Percentiles rank a stretch among this genome's conserved stretches.
Evolutionary conservation across 176 grass and related monocot species (phyloP).

Genomic region (Tuctoria greenei): DNA sequence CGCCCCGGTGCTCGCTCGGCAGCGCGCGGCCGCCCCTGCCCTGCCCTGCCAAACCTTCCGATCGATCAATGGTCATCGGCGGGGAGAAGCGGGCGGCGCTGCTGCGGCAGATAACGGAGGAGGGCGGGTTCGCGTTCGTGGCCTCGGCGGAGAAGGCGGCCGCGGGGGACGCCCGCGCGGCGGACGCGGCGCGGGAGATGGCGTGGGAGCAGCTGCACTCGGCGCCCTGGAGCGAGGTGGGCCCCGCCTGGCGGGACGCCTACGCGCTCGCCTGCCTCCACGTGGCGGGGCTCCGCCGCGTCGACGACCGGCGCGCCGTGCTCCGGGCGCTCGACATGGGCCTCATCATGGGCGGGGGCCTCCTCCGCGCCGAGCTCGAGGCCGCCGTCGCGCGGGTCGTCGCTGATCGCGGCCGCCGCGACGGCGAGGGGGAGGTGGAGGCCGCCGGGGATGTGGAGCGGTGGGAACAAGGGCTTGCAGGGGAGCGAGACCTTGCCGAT

Average conservation of each 20-base stretch:
- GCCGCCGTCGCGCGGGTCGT: slow-evolving; percentile 46
- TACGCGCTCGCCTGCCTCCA: slow-evolving; percentile 89
- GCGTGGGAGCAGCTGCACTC: slow-evolving; percentile 98
- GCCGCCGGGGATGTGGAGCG: slow-evolving; percentile 4
- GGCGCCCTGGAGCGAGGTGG: slow-evolving; percentile 67
- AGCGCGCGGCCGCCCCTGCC: background rate
- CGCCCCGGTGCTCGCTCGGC: background rate
- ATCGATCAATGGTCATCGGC: slow-evolving; percentile 30
- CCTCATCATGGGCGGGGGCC: slow-evolving; percentile 82
- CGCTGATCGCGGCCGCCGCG: background rate
- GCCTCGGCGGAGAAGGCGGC: slow-evolving; percentile 82
- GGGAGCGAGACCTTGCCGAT: slow-evolving; percentile 53
- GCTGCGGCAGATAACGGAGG: slow-evolving; percentile 75
- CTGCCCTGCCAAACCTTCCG: too few relatives aligned
- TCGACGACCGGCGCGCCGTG: slow-evolving; percentile 47
- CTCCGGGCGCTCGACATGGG: slow-evolving; percentile 89
- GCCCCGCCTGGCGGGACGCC: slow-evolving; percentile 65
- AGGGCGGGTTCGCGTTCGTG: slow-evolving; percentile 91
- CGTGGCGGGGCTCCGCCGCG: slow-evolving; percentile 51
- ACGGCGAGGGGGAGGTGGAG: background rate
- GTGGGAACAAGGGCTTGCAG: slow-evolving; percentile 58
- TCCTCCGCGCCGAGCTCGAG: slow-evolving; percentile 73
- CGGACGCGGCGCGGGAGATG: slow-evolving; percentile 88
- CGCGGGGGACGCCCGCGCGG: slow-evolving; percentile 71
- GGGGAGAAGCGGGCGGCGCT: slow-evolving; percentile 60